Evolutionary conservation across 2,329 filamentous ascomycete genomes (phyloP).

Genomic region (Myotisia sp.): DNA sequence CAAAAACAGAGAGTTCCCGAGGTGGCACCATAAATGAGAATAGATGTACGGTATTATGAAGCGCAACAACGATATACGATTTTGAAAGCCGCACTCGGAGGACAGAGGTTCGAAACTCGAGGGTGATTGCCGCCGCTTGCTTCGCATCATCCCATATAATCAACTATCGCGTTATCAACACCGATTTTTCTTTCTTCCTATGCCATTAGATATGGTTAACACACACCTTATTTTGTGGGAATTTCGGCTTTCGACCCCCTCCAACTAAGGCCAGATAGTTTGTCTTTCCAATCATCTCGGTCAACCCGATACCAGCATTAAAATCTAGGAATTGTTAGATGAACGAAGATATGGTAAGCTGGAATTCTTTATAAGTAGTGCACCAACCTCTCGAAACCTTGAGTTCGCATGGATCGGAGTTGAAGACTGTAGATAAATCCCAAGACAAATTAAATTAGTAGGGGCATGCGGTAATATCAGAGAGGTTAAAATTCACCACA

Average conservation of each 20-base stretch:
- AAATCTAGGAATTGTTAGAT: constrained; percentile 42
- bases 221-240: constrained; percentile 66
- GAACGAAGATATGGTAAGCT: constrained; percentile 1
- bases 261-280: constrained; percentile 84
- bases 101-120: constrained; percentile 68
- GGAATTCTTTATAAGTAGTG: neutral
- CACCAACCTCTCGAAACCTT: constrained; percentile 45
- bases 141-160: constrained; percentile 87
- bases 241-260: constrained; percentile 72
- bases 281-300: constrained; percentile 73
- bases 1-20: constrained; percentile 57
- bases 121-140: constrained; percentile 56
- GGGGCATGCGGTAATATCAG: neutral
- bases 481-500: constrained; percentile 46
- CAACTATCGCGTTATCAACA: constrained; percentile 38
- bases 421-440: constrained; percentile 44
- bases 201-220: neutral
- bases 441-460: constrained; percentile 12
- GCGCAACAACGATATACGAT: constrained; percentile 62
- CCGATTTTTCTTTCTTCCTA: no score
- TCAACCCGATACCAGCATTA: constrained; percentile 66
- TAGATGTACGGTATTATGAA: constrained; percentile 68
- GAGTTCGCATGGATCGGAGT: constrained; percentile 56
- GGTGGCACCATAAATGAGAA: constrained; percentile 66
- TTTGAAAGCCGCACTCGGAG: constrained; percentile 65